A percentile compares a stretch with the other conserved stretches of the same genome.
Evolutionary conservation across 140 eudicot genomes (phyloP).

Genomic region (Senecio squalidus): DNA sequence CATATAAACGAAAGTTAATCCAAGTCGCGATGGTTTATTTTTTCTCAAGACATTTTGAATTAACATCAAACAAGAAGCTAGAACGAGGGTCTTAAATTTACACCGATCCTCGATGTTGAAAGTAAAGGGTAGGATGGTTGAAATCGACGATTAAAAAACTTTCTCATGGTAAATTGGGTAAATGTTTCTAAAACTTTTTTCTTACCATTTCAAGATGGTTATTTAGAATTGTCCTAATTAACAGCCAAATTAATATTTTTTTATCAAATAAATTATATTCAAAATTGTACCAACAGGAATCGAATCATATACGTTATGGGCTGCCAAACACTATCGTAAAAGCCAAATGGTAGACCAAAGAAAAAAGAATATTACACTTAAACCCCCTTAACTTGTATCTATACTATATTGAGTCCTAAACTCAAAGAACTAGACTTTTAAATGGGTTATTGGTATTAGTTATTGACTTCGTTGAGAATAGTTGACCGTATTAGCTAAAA

Average conservation of each 20-base stretch:
- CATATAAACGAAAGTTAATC: too few relatives aligned
- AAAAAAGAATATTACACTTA: background rate
- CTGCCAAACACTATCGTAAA: background rate
- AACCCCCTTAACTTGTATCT: background rate
- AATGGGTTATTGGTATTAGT: background rate
- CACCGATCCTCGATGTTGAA: too few relatives aligned
- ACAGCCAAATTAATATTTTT: background rate
- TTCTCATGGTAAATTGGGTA: too few relatives aligned
- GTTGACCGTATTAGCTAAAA: background rate
- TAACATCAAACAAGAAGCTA: too few relatives aligned
- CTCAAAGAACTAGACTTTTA: background rate
- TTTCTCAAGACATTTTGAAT: too few relatives aligned
- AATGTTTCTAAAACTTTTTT: background rate
- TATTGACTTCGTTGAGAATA: background rate
- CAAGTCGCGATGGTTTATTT: too few relatives aligned
- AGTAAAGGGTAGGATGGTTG: too few relatives aligned
- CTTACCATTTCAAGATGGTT: background rate
- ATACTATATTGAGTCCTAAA: background rate
- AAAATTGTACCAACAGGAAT: background rate
- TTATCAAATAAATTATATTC: background rate
- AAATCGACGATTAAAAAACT: too few relatives aligned
- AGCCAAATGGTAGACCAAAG: background rate
- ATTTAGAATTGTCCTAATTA: too few relatives aligned
- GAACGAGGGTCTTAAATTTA: too few relatives aligned
- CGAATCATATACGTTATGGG: background rate